A percentile compares a stretch with the other conserved stretches of the same genome.
Evolutionary conservation across 306 rosid species (phyloP).

Genomic region (Medicago truncatula): MtrunA17r5.0-ANR NC_053043.1:41747001-41747500

Average conservation of each 20-base stretch:
- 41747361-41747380: neutral
- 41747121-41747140: neutral
- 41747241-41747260: neutral
- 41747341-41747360: neutral
- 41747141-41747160: neutral
- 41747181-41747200: neutral
- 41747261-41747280: neutral
- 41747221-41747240: neutral
- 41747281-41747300: neutral
- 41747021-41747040: neutral
- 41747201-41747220: neutral
- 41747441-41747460: neutral
- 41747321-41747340: neutral
- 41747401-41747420: no score
- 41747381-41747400: neutral
- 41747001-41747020: neutral
- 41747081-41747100: neutral
- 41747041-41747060: neutral
- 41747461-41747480: neutral
- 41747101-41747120: constrained; percentile 11
- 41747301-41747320: neutral
- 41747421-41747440: no score
- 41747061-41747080: neutral
- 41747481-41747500: neutral
- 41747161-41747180: neutral